Base-by-base conservation (phyloP, 805 yeast genomes). In the Suhomyces sp. region DNA sequence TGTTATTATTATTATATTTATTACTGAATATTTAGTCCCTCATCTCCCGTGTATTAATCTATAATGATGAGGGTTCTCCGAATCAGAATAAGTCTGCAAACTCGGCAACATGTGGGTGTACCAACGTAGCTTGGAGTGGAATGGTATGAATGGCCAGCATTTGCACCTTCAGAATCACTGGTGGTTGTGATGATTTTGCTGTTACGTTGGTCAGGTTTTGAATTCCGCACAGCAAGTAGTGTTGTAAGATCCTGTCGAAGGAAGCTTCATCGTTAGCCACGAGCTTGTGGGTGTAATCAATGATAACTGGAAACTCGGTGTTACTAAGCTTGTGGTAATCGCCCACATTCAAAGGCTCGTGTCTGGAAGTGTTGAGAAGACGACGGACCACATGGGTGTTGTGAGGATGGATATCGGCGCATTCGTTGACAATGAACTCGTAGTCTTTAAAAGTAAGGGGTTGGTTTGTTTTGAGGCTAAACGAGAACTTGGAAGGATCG, bases 231-330 rank as follows among this genome's bases (percentile, higher is more conserved):
- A 49, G 40, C 33, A 54, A 47, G 47, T 68, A 65, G 46, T 64
- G 57, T 30, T 60, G 63, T 42, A 77, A 54, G 33, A 77, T 67
- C 34, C 67, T 53, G 36, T 63, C 58, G 26, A 81, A 60, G 2
- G 66, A 56, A 5, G 56, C 48, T 31, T 63, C 69, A 44, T 75
- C 68, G 25, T 72, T 68, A 2, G 85, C 84, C 16, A 78, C 60
- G 51, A 65, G 50, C 32, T 71, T 69, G 45, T 76, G 68, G 43
- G 74, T 77, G 84, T 85, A 80, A 54, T 80, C 84, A 11, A 80
- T 81, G 12, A 78, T 52, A 30, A 55, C 47, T 6, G 60, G 58
- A 24, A 43, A 35, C 27, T 35, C 30, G 7, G 48, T 35, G 10
- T 39, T 14, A 14, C 36, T 23, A 32, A 41, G 40, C 26, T 50